Percentiles rank a stretch among this genome's conserved stretches.
Conservation (phyloP, 768 basidiomycete genomes). For the Naganishia onofrii region DNA sequence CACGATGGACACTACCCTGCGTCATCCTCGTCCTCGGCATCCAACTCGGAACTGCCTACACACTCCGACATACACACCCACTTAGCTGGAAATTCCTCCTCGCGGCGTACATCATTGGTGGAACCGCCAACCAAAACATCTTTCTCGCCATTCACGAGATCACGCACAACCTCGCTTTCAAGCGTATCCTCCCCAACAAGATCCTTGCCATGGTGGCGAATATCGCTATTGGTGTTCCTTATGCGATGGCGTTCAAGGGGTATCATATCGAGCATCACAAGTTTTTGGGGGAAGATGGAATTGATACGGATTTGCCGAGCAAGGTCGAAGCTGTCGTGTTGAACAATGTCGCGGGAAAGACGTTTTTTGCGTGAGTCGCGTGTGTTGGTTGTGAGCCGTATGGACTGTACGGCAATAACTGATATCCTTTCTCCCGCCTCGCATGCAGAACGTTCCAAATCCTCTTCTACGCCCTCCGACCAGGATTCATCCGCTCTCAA, state of each 20-base stretch:
- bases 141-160: slow-evolving; percentile 99
- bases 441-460: slow-evolving; percentile 84
- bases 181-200: slow-evolving; percentile 76
- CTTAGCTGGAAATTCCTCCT: slow-evolving; percentile 70
- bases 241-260: slow-evolving; percentile 92
- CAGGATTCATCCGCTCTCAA: slow-evolving; percentile 84
- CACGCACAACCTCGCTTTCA: slow-evolving; percentile 94
- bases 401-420: background rate
- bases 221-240: slow-evolving; percentile 89
- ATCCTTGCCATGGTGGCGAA: slow-evolving; percentile 86
- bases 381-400: background rate
- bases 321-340: slow-evolving; percentile 75
- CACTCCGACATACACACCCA: slow-evolving; percentile 67
- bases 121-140: slow-evolving; percentile 94
- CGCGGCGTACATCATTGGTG: slow-evolving; percentile 80
- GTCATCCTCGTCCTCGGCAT: slow-evolving; percentile 76
- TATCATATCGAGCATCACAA: slow-evolving; percentile 98
- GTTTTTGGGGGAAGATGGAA: slow-evolving; percentile 87
- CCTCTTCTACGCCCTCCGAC: slow-evolving; percentile 93
- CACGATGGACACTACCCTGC: slow-evolving; percentile 84
- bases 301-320: slow-evolving; percentile 93
- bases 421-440: slow-evolving; percentile 5
- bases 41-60: slow-evolving; percentile 66
- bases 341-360: slow-evolving; percentile 95
- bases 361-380: slow-evolving; percentile 81